These are phyloP conservation scores for Centaurea solstitialis DNA, from an alignment of 129 eudicot genomes.

Conservation along the genomic window DNA sequence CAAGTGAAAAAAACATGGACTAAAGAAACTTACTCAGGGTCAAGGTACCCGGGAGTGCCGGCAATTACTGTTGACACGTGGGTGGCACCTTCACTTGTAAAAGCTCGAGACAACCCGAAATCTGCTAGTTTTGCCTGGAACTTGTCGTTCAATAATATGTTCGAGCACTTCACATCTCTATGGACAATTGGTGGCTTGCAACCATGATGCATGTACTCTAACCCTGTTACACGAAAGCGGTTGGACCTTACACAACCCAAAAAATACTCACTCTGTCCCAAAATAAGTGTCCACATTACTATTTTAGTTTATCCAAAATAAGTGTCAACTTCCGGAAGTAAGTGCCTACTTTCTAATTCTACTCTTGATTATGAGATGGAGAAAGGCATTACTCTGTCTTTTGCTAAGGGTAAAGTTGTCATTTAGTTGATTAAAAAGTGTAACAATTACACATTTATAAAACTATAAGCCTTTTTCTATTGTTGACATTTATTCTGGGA, in stretches of 20 bases:
- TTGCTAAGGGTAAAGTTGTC: not conserved
- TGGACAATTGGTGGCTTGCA: conserved; percentile 38
- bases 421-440: not conserved
- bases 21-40: conserved; percentile 38
- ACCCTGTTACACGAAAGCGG: conserved; percentile 17
- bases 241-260: not conserved
- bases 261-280: not conserved
- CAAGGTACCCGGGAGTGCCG: conserved; percentile 43
- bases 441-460: not conserved
- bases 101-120: conserved; percentile 29
- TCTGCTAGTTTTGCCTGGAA: conserved; percentile 30
- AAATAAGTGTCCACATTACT: not conserved
- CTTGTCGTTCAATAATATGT: conserved; percentile 21
- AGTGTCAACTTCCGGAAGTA: not conserved
- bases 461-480: not conserved
- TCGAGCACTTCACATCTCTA: conserved; percentile 38
- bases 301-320: not conserved
- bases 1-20: not conserved
- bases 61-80: conserved; percentile 33
- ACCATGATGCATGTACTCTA: conserved; percentile 58
- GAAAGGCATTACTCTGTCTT: not conserved
- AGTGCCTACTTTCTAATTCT: not conserved
- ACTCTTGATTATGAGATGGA: not conserved
- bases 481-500: not conserved
- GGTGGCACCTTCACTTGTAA: conserved; percentile 28